phyloP scores from a whole-genome alignment of 2,329 filamentous ascomycete genomes.

The Alternaria atra region DNA sequence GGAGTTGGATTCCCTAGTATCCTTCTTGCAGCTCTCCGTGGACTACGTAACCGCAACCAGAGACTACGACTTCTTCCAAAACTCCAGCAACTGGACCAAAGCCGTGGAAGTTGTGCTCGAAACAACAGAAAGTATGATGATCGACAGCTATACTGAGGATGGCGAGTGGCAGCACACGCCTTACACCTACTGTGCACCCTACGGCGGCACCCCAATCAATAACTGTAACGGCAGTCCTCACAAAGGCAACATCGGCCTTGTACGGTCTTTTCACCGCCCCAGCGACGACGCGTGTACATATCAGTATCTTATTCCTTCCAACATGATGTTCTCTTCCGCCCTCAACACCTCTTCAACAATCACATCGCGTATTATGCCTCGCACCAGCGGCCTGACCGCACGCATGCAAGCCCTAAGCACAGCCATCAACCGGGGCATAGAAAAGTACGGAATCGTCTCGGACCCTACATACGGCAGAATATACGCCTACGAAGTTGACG shows the following conservation, averaged over 20 bases:
- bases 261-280: constrained; percentile 60
- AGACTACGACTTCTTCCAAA: constrained; percentile 58
- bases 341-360: constrained; percentile 64
- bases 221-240: constrained; percentile 61
- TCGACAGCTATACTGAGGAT: constrained; percentile 56
- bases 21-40: constrained; percentile 58
- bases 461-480: constrained; percentile 48
- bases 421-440: constrained; percentile 55
- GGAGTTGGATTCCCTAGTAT: constrained; percentile 61
- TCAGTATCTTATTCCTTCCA: constrained; percentile 60
- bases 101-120: constrained; percentile 55
- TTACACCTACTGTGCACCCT: constrained; percentile 56
- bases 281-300: constrained; percentile 61
- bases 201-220: constrained; percentile 62
- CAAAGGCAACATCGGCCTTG: constrained; percentile 57
- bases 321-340: constrained; percentile 77
- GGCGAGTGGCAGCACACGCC: constrained; percentile 55
- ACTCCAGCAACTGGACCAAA: constrained; percentile 55
- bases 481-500: constrained; percentile 61
- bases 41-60: constrained; percentile 59
- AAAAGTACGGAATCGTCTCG: constrained; percentile 52
- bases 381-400: constrained; percentile 58
- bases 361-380: constrained; percentile 56
- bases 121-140: constrained; percentile 57
- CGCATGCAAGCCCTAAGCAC: constrained; percentile 66